Conservation (phyloP, 2,329 filamentous ascomycete species). For the Didymella keratinophila region DNA sequence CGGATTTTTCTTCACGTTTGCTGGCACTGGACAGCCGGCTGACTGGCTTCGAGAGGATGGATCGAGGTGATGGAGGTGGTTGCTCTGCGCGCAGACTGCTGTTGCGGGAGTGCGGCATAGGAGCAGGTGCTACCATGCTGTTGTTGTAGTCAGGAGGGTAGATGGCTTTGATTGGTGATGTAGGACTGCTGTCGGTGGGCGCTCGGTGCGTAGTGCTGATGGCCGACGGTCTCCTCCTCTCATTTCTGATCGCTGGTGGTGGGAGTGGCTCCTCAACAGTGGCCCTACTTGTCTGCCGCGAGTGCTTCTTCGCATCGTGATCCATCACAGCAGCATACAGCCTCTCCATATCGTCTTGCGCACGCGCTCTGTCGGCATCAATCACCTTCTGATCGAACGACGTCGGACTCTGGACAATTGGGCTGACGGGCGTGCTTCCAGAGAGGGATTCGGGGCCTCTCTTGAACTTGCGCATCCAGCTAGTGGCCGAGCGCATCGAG, state of each 20-base stretch:
- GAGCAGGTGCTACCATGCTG: conserved; percentile 30
- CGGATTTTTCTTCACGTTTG: conserved; percentile 48
- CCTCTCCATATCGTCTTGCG: conserved; percentile 84
- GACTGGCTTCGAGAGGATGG: conserved; percentile 47
- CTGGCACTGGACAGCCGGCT: conserved; percentile 47
- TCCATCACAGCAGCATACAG: conserved; percentile 93
- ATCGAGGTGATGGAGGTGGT: conserved; percentile 43
- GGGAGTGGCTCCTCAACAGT: conserved; percentile 28
- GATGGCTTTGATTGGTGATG: conserved; percentile 56
- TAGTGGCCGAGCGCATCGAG: conserved; percentile 41
- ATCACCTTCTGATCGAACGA: conserved; percentile 81
- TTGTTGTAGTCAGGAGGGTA: conserved; percentile 54
- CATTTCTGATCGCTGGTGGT: conserved; percentile 11
- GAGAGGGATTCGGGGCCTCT: conserved; percentile 41
- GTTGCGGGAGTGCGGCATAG: conserved; percentile 31
- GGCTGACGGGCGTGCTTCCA: conserved; percentile 43
- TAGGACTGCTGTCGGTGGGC: conserved; percentile 43
- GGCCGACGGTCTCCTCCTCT: conserved; percentile 35
- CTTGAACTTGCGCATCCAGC: conserved; percentile 47
- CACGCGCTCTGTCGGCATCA: conserved; percentile 74
- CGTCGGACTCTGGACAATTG: conserved; percentile 65
- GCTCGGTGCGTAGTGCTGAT: conserved; percentile 40
- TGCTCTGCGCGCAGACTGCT: conserved; percentile 21
- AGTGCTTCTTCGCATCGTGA: conserved; percentile 69
- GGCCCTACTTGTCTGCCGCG: conserved; percentile 38